Evolutionary conservation across 805 yeast species (phyloP), one percentile per base, ranked within the genome.

Genomic region (Metschnikowia kofuensis): DNA sequence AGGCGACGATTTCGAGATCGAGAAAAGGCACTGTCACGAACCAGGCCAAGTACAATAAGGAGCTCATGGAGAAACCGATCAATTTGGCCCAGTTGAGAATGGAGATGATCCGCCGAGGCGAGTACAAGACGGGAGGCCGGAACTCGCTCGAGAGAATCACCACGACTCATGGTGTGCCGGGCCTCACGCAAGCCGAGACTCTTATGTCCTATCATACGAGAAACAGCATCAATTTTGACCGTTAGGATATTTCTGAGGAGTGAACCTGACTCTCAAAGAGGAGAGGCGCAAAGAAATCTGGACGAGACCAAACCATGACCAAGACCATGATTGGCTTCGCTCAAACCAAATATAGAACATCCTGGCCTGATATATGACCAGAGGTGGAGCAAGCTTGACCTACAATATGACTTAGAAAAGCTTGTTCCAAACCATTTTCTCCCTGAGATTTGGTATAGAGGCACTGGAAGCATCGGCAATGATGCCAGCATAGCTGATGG

Each of bases 121-220:
- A 72, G 52, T 67, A 66, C 46, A 59, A 60, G 38, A 60, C 69
- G 12, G 58, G 52, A 11, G 61, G 64, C 2, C 53, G 70, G 42
- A 62, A 58, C 41, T 72, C 76, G 2, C 62, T 76, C 43, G 70
- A 70, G 16, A 62, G 78, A 54, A 65, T 76, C 31, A 59, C 65
- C 38, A 72, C 80, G 6, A 68, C 78, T 5, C 80, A 75, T 49
- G 76, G 74, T 28, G 60, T 77, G 37, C 79, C 79, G 0, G 82
- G 82, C 9, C 65, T 77, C 44, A 70, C 78, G 2, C 76, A 74
- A 48, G 81, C 80, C 7, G 79, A 75, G 56, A 71, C 76, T 5
- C 65, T 77, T 43, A 59, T 77, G 44, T 67, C 74, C 11, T 71
- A 70, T 48, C 77, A 74, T 51, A 66, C 74, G 7, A 60, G 77